Percentiles rank a stretch among this genome's conserved stretches.
phyloP scores from a whole-genome alignment of 75 land plant genomes.

The Pinus albicaulis region DNA sequence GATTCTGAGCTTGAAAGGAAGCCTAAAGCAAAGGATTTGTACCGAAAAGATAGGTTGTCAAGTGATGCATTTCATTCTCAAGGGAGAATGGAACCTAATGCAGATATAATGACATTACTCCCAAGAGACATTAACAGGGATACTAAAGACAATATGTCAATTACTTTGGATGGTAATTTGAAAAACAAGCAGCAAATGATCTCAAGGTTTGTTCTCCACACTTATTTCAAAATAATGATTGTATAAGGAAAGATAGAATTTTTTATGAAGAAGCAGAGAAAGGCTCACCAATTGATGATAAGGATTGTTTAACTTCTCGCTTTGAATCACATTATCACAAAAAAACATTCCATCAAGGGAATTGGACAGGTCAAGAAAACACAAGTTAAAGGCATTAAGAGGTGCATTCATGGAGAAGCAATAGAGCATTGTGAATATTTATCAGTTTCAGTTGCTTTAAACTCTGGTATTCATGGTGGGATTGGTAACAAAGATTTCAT shows the following conservation, averaged over 20 bases:
- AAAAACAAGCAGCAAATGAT: not conserved
- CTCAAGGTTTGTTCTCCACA: slow-evolving; percentile 8
- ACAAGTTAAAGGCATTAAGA: slow-evolving; percentile 26
- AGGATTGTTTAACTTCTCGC: not conserved
- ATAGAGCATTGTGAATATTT: slow-evolving; percentile 22
- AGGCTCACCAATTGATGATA: slow-evolving; percentile 5
- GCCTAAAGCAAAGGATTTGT: not conserved
- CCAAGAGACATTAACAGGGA: not conserved
- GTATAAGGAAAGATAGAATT: slow-evolving; percentile 4
- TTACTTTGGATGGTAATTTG: not conserved
- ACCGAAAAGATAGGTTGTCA: not conserved
- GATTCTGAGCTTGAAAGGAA: slow-evolving; percentile 1
- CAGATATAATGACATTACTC: not conserved
- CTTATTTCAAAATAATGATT: slow-evolving; percentile 12
- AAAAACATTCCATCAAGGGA: not conserved
- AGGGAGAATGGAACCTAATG: not conserved
- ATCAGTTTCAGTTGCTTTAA: slow-evolving; percentile 33
- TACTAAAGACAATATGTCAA: not conserved
- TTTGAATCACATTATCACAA: not conserved
- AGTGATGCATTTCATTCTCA: not conserved
- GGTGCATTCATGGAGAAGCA: slow-evolving; percentile 11
- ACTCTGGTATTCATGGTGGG: slow-evolving; percentile 33
- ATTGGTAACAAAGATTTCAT: not conserved
- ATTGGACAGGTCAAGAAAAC: slow-evolving; percentile 14
- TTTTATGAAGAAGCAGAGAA: slow-evolving; percentile 15